Evolutionary conservation across 1,284 basidiomycete species (phyloP).

Genomic region (Ganoderma lucidum): DNA sequence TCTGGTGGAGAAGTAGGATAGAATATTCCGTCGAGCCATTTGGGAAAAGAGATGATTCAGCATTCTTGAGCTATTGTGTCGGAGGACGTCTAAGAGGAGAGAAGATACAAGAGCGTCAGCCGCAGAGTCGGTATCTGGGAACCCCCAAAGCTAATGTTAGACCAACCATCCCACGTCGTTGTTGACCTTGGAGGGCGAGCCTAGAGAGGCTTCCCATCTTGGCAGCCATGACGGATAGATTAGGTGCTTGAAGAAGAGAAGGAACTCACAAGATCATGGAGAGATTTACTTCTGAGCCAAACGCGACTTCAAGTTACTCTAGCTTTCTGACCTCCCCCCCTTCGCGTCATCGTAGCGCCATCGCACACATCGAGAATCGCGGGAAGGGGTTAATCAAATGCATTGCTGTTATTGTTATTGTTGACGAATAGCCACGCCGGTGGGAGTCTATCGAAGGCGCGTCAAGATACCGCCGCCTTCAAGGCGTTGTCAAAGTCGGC

Average conservation of each 20-base stretch:
- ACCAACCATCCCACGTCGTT: conserved; percentile 2
- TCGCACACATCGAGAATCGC: not conserved
- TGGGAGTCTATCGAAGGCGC: not conserved
- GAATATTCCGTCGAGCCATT: conserved; percentile 65
- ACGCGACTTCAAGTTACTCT: not conserved
- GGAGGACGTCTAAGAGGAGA: conserved; percentile 6
- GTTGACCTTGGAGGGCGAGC: not conserved
- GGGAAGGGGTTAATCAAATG: not conserved
- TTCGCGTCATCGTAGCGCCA: not conserved
- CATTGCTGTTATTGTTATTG: conserved; percentile 3
- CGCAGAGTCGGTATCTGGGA: not conserved
- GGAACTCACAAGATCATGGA: not conserved
- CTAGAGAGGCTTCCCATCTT: not conserved
- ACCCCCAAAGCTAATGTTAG: not conserved
- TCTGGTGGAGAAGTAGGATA: not conserved
- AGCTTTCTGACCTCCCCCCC: not conserved
- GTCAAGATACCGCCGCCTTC: conserved; percentile 36
- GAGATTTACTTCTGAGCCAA: not conserved
- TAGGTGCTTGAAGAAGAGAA: not conserved
- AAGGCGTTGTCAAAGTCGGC: conserved; percentile 82
- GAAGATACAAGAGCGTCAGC: not conserved
- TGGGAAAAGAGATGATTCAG: conserved; percentile 7
- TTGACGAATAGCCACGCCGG: not conserved
- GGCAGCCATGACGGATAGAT: not conserved
- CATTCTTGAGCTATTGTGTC: conserved; percentile 4